Evolutionary conservation across 2,329 filamentous ascomycete genomes (phyloP).

Genomic region (Tolypocladium amazonense): DNA sequence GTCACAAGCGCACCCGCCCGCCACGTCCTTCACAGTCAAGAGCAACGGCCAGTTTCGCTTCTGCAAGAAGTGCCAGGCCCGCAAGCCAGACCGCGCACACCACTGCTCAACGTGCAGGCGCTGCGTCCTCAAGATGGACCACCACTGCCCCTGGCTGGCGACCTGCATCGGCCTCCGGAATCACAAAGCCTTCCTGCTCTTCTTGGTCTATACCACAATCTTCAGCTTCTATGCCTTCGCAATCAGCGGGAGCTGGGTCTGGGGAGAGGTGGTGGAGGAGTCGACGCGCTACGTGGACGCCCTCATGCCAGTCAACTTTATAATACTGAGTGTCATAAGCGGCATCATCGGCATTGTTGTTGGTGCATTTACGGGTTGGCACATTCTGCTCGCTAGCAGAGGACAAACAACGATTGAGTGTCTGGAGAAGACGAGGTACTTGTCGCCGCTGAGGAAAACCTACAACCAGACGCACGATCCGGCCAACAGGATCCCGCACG

Average conservation of each 20-base stretch:
- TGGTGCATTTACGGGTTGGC: conserved; percentile 83
- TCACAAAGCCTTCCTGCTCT: conserved; percentile 91
- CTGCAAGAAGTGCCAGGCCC: conserved; percentile 94
- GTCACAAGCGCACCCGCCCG: conserved; percentile 39
- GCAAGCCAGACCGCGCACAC: conserved; percentile 91
- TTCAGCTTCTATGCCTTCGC: conserved; percentile 77
- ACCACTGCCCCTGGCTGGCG: conserved; percentile 96
- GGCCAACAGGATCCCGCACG: conserved; percentile 38
- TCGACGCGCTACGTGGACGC: conserved; percentile 62
- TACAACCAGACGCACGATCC: conserved; percentile 51
- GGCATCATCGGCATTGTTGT: conserved; percentile 89
- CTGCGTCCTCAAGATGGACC: conserved; percentile 98
- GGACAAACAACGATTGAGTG: conserved; percentile 94
- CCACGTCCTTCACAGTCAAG: conserved; percentile 83
- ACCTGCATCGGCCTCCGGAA: conserved; percentile 91
- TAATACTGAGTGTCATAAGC: conserved; percentile 74
- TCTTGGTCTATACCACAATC: conserved; percentile 77
- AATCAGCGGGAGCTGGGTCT: conserved; percentile 74
- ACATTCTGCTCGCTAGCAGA: conserved; percentile 66
- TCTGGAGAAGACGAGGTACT: conserved; percentile 88
- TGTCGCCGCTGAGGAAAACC: conserved; percentile 66
- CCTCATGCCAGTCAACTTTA: conserved; percentile 80
- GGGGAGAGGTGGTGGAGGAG: conserved; percentile 64
- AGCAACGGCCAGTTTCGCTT: conserved; percentile 77
- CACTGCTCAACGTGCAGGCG: conserved; percentile 92